Evolutionary conservation across 768 basidiomycete species (phyloP), one percentile per base, ranked within the genome.

Genomic region (Strobilomyces dryophilus): DNA sequence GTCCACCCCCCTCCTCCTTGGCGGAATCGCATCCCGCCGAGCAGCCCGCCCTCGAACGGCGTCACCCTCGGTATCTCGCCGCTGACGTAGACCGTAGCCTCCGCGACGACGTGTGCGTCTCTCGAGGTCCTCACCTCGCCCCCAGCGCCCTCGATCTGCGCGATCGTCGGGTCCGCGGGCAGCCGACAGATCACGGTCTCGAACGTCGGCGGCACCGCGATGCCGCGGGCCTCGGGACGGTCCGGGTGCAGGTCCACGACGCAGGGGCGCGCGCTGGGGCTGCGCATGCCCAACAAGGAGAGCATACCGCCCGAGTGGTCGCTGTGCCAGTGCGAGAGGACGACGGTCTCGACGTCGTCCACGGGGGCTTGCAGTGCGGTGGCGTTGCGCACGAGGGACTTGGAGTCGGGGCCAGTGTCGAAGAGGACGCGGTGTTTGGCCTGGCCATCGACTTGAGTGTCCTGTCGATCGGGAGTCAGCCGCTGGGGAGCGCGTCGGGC

Each of bases 361-460:
- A 82, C 67, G 2, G 79, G 77, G 1, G 82, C 63, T 20, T 81
- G 73, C 75, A 93, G 75, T 4, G 83, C 80, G 6, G 67, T 68
- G 24, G 83, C 66, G 67, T 92, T 93, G 47, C 88, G 82, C n/a
- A 82, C 78, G 56, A 94, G 81, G 26, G 86, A 83, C 21, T 73
- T 74, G 15, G 81, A 80, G 63, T 93, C 91, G 9, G 91, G 92
- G 0, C 92, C 92, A 15, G 88, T 85, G 70, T 94, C 92, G 63
- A 94, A 91, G 34, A 93, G 76, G 15, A 82, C 83, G n/a, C 77
- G 70, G 49, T 81, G 79, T 4, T 74, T 61, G 52, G 66, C 50
- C 39, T 74, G 66, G 20, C 71, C 82, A 21, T 73, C 60, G 11
- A 77, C 67, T 53, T 78, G 75, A 3, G 84, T 88, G 75, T 87